phyloP scores from a whole-genome alignment of 306 rosid genomes.

The Fragaria ananassa region DNA sequence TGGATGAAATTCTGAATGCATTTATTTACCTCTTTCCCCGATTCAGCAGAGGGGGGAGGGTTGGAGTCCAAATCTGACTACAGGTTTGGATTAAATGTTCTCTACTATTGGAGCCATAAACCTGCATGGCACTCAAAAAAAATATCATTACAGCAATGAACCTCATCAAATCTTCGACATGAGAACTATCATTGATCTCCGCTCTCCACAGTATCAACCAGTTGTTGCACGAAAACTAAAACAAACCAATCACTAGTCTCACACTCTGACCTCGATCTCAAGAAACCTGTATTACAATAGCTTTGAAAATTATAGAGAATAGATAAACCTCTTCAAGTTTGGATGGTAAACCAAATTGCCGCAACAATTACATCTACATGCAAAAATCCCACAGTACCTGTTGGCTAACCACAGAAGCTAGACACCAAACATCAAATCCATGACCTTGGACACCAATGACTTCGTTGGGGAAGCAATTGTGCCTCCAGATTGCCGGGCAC shows the following conservation, averaged over 20 bases:
- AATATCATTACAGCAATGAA: neutral
- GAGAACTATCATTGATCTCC: neutral
- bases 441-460: constrained; percentile 72
- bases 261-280: neutral
- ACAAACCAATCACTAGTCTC: neutral
- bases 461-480: constrained; percentile 94
- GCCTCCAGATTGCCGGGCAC: constrained; percentile 62
- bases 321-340: constrained; percentile 9
- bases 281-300: neutral
- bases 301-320: neutral
- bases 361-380: constrained; percentile 32
- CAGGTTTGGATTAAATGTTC: neutral
- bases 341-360: constrained; percentile 16
- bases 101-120: neutral
- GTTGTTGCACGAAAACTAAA: neutral
- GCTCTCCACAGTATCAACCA: neutral
- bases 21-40: neutral
- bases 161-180: neutral
- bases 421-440: constrained; percentile 97
- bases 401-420: constrained; percentile 29
- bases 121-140: neutral
- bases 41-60: neutral
- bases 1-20: neutral
- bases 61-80: neutral
- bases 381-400: constrained; percentile 14